These are phyloP conservation scores for Salinomyces thailandicus DNA, from an alignment of 2,329 filamentous ascomycete genomes.

Conservation along the genomic window DNA sequence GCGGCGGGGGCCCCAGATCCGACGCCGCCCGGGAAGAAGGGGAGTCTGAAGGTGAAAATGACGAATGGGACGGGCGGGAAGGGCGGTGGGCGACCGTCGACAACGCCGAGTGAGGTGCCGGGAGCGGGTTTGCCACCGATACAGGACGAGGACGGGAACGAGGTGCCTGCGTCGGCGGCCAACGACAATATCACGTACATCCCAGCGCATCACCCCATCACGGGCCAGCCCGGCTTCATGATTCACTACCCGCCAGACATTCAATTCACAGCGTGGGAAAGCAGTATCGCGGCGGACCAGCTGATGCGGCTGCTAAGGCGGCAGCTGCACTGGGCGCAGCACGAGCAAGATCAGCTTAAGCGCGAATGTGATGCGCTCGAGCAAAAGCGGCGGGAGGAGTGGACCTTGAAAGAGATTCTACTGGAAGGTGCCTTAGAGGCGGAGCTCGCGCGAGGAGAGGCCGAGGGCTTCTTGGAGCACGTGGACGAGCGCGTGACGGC, in stretches of 20 bases:
- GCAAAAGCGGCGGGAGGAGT: slow-evolving; percentile 57
- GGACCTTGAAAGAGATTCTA: slow-evolving; percentile 69
- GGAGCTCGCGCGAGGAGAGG: slow-evolving; percentile 44
- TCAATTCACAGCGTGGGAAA: slow-evolving; percentile 56
- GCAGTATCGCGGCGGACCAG: slow-evolving; percentile 53
- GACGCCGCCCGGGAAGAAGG: slow-evolving; percentile 39
- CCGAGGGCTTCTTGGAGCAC: slow-evolving; percentile 26
- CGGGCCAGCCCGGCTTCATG: slow-evolving; percentile 37
- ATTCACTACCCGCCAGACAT: slow-evolving; percentile 46
- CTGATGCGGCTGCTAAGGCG: slow-evolving; percentile 53
- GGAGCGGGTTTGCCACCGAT: slow-evolving; percentile 14
- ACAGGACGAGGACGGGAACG: slow-evolving; percentile 23
- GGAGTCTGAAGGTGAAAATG: slow-evolving; percentile 33
- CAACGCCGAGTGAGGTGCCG: slow-evolving; percentile 14
- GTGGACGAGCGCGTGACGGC: slow-evolving; percentile 24
- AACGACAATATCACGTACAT: slow-evolving; percentile 51
- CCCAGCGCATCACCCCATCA: slow-evolving; percentile 49
- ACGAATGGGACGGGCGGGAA: slow-evolving; percentile 23
- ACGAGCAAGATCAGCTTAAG: slow-evolving; percentile 54
- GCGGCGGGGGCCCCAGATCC: slow-evolving; percentile 56
- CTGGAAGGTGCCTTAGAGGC: slow-evolving; percentile 66
- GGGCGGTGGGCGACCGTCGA: not conserved
- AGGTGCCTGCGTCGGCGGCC: slow-evolving; percentile 25
- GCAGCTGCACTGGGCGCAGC: slow-evolving; percentile 62
- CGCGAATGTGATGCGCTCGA: slow-evolving; percentile 58